phyloP scores from a whole-genome alignment of 805 yeast genomes.

The Saccharomycopsis sp. region DNA sequence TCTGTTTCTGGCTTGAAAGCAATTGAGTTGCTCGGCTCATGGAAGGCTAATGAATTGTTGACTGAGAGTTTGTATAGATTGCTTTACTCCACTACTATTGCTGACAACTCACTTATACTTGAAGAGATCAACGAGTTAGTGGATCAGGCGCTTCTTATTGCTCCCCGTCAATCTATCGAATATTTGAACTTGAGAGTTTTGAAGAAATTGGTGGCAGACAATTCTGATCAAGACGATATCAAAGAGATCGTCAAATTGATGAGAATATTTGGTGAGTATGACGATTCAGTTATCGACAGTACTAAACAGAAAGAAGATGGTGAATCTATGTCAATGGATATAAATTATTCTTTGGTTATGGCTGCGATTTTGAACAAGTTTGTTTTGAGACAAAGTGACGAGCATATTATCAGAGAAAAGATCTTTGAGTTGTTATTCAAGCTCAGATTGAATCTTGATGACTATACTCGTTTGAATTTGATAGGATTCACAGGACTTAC shows the following conservation, averaged over 20 bases:
- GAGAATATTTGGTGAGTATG: background rate
- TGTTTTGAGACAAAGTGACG: background rate
- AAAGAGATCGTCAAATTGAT: background rate
- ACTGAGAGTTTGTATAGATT: background rate
- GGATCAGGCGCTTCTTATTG: background rate
- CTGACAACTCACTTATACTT: background rate
- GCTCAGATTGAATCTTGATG: background rate
- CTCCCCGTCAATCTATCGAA: constrained; percentile 1
- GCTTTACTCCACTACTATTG: background rate
- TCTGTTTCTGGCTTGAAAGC: background rate
- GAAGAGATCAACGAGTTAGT: background rate
- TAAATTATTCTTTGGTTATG: background rate
- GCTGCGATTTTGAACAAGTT: background rate
- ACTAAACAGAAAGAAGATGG: background rate
- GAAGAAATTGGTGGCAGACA: background rate
- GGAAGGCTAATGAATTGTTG: constrained; percentile 1
- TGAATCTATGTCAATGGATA: background rate
- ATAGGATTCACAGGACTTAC: background rate
- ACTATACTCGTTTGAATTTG: background rate
- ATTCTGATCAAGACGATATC: background rate
- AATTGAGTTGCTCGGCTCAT: constrained; percentile 3
- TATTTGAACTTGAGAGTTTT: background rate
- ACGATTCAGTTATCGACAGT: background rate
- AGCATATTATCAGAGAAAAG: background rate
- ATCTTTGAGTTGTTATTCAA: constrained; percentile 1